A percentile compares a stretch with the other conserved stretches of the same genome.
Evolutionary conservation across 2,329 filamentous ascomycete species (phyloP).

Genomic region (Calonectria pteridis): DNA sequence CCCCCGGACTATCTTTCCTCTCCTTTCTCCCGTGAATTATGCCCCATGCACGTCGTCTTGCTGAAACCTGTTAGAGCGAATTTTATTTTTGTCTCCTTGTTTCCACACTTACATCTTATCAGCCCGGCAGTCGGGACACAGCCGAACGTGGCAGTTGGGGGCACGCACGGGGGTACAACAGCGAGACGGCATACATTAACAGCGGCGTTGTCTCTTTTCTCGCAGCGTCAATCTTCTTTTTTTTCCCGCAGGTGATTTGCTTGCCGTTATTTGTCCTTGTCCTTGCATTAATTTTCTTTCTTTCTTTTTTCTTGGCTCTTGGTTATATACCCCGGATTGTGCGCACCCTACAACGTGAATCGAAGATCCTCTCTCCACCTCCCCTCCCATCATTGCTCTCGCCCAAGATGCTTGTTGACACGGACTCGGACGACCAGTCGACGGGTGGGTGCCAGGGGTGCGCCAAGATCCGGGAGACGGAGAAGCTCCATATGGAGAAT

Average conservation of each 20-base stretch:
- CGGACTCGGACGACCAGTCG: constrained; percentile 3
- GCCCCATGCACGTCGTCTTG: not conserved
- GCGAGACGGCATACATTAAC: not conserved
- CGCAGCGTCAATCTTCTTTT: constrained; percentile 3
- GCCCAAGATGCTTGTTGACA: constrained; percentile 6
- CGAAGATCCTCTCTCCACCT: not conserved
- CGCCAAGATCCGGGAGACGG: constrained; percentile 39
- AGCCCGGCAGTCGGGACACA: not conserved
- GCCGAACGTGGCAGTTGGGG: not conserved
- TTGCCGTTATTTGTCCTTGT: not conserved
- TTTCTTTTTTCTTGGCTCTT: not conserved
- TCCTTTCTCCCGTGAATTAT: not conserved
- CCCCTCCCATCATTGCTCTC: not conserved
- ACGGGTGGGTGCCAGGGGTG: constrained; percentile 35
- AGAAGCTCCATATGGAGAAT: constrained; percentile 26
- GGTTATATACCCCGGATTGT: not conserved
- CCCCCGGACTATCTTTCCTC: not conserved
- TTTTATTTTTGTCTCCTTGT: not conserved
- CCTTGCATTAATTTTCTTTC: not conserved
- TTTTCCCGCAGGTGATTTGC: not conserved
- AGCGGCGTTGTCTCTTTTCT: constrained; percentile 1
- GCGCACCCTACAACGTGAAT: not conserved
- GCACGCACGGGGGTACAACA: not conserved
- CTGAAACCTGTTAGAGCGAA: not conserved
- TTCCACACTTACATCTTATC: constrained; percentile 8